Conservation (phyloP, 2,329 filamentous ascomycete species). For the Aureobasidium sp. region DNA sequence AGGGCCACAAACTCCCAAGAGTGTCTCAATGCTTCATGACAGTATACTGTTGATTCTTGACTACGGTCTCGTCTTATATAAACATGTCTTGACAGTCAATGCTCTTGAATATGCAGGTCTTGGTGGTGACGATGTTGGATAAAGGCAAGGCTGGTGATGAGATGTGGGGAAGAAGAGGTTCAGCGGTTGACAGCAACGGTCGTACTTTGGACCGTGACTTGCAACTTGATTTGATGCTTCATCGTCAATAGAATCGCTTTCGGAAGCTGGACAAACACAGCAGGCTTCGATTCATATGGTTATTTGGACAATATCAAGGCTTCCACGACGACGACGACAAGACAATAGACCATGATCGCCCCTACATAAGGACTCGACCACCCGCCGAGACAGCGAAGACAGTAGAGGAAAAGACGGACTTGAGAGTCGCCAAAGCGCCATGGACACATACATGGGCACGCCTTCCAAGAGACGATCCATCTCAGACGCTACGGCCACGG, state of each 20-base stretch:
- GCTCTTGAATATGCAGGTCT: background rate
- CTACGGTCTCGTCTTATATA: background rate
- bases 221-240: background rate
- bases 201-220: constrained; percentile 4
- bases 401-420: background rate
- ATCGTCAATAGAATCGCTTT: background rate
- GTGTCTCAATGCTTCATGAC: background rate
- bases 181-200: constrained; percentile 1
- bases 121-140: background rate
- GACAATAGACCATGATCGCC: background rate
- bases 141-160: background rate
- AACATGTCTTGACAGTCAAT: background rate
- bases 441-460: constrained; percentile 18
- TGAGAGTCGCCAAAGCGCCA: background rate
- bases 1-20: background rate
- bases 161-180: constrained; percentile 1
- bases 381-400: background rate
- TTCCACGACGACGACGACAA: background rate
- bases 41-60: background rate
- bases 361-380: background rate
- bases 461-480: constrained; percentile 35
- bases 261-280: background rate
- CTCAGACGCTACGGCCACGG: constrained; percentile 32
- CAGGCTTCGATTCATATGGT: background rate
- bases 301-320: background rate